Percentiles rank a stretch among this genome's conserved stretches.
Conservation (phyloP, 148 eudicot genomes). For the Rhododendron molle region DNA sequence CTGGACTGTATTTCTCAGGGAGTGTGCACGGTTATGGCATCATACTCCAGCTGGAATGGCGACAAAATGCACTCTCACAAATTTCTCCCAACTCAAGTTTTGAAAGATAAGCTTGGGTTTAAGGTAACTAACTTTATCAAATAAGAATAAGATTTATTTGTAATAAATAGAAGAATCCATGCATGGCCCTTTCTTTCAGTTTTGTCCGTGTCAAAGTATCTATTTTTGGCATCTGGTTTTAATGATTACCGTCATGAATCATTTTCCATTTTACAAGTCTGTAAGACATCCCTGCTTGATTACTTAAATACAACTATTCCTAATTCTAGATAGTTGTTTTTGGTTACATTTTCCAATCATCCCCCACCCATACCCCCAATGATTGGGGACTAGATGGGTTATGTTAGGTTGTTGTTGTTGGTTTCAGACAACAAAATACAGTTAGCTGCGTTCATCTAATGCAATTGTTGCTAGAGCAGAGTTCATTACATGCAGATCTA, state of each 20-base stretch:
- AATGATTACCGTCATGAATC: neutral
- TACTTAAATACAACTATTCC: neutral
- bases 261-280: neutral
- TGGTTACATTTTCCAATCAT: neutral
- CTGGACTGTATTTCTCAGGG: constrained; percentile 80
- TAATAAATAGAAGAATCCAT: neutral
- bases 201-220: neutral
- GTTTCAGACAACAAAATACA: neutral
- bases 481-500: neutral
- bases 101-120: constrained; percentile 77
- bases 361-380: too few relatives aligned
- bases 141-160: too few relatives aligned
- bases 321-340: neutral
- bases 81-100: constrained; percentile 65
- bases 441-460: neutral
- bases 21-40: constrained; percentile 93
- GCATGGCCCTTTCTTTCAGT: neutral
- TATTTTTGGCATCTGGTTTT: neutral
- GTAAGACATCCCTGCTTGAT: neutral
- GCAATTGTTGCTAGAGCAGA: neutral
- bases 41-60: constrained; percentile 91
- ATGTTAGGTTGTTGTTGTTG: too few relatives aligned
- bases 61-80: constrained; percentile 51
- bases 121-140: constrained; percentile 39
- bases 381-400: too few relatives aligned